Evolutionary conservation across 345 rosid genomes (phyloP).

Genomic region (Schrenkiella parvula): DNA sequence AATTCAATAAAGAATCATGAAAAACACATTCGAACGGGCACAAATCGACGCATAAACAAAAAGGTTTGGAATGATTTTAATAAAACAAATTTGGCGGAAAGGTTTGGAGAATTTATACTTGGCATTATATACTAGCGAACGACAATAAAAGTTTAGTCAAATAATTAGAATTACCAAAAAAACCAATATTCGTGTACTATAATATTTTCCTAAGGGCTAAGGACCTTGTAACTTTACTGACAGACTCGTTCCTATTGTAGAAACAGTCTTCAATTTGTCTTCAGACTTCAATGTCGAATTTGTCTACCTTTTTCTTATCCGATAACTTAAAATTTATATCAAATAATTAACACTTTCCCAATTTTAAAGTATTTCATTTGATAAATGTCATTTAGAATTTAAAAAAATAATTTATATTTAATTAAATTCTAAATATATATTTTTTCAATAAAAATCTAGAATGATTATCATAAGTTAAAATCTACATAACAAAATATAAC

Average conservation of each 20-base stretch:
- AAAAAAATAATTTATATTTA: too few relatives aligned
- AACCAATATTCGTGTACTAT: constrained; percentile 13
- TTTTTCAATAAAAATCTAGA: too few relatives aligned
- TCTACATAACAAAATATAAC: too few relatives aligned
- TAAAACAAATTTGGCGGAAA: constrained; percentile 12
- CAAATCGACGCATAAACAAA: constrained; percentile 16
- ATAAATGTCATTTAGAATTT: too few relatives aligned
- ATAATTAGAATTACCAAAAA: not conserved
- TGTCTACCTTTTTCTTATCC: too few relatives aligned
- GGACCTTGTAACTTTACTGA: constrained; percentile 1
- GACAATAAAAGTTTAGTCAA: constrained; percentile 23
- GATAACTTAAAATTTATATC: too few relatives aligned
- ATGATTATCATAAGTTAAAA: too few relatives aligned
- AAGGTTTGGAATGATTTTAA: not conserved
- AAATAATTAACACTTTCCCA: not conserved
- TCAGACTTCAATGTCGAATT: too few relatives aligned
- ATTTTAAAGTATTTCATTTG: too few relatives aligned
- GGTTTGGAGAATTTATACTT: constrained; percentile 24
- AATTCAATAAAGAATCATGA: constrained; percentile 26
- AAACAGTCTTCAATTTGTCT: not conserved
- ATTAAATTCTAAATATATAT: too few relatives aligned
- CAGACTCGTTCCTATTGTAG: not conserved
- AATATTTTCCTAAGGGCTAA: not conserved
- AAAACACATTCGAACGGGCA: constrained; percentile 23
- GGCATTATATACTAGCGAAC: constrained; percentile 13